Percentiles rank a stretch among this genome's conserved stretches.
Conservation (phyloP, 805 yeast genomes). For the Ogataea parapolymorpha region DNA sequence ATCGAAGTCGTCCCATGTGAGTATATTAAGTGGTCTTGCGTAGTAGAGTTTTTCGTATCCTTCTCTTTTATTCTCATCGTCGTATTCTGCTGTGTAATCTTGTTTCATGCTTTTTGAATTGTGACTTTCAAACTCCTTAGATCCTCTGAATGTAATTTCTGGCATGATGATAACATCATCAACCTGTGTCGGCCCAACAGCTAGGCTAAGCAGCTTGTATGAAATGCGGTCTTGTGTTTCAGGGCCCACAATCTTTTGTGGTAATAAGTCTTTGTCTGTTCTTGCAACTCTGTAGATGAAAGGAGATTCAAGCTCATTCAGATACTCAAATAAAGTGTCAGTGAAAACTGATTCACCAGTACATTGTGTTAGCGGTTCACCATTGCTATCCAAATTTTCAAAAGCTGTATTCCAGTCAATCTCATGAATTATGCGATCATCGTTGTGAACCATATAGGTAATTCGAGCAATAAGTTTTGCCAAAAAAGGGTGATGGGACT, state of each 20-base stretch:
- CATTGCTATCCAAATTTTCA: slow-evolving; percentile 29
- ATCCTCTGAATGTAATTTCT: slow-evolving; percentile 29
- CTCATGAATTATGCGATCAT: slow-evolving; percentile 9
- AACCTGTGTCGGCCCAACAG: slow-evolving; percentile 32
- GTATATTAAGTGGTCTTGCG: slow-evolving; percentile 24
- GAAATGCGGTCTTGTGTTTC: slow-evolving; percentile 20
- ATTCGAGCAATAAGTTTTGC: slow-evolving; percentile 32
- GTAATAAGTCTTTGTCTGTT: slow-evolving; percentile 17
- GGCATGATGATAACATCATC: slow-evolving; percentile 31
- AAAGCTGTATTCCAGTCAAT: slow-evolving; percentile 30
- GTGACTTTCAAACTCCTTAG: slow-evolving; percentile 11
- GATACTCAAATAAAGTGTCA: slow-evolving; percentile 31
- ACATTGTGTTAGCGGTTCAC: slow-evolving; percentile 31
- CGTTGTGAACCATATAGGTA: slow-evolving; percentile 18
- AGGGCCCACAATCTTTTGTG: slow-evolving; percentile 27
- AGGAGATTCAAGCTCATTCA: slow-evolving; percentile 21
- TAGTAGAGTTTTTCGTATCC: slow-evolving; percentile 27
- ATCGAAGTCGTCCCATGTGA: slow-evolving; percentile 12
- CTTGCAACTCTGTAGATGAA: slow-evolving; percentile 25
- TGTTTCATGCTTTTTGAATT: slow-evolving; percentile 2
- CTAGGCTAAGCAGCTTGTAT: slow-evolving; percentile 25
- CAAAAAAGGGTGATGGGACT: slow-evolving; percentile 34
- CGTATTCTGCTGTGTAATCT: slow-evolving; percentile 16
- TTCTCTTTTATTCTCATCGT: slow-evolving; percentile 26
- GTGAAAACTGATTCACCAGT: slow-evolving; percentile 33